These are phyloP conservation scores for Eurotiales sp. DNA, from an alignment of 2,329 filamentous ascomycete species.

Conservation along the genomic window DNA sequence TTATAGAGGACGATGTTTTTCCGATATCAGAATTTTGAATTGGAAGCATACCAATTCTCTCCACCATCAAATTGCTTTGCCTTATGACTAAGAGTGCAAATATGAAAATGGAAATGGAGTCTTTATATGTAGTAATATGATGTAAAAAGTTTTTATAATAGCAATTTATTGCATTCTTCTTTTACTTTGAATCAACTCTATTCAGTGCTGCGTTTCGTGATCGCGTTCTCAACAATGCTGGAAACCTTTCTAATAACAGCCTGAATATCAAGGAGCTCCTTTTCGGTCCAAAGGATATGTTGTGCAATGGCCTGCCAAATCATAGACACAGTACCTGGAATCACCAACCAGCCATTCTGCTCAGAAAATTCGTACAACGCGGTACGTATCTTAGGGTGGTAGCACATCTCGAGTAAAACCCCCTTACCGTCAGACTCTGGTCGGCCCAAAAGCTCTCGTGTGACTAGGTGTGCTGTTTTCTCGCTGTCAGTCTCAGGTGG, in stretches of 20 bases:
- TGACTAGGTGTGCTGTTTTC: neutral
- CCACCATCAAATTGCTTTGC: too few relatives aligned
- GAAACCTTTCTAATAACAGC: too few relatives aligned
- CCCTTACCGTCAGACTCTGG: slow-evolving; percentile 5
- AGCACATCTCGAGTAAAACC: slow-evolving; percentile 25
- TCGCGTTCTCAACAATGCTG: slow-evolving; percentile 5
- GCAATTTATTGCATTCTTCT: too few relatives aligned
- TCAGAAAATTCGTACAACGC: slow-evolving; percentile 14
- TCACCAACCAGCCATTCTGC: slow-evolving; percentile 17
- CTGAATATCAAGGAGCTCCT: slow-evolving; percentile 1
- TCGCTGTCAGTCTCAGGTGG: slow-evolving; percentile 18
- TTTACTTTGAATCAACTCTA: neutral
- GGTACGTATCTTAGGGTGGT: slow-evolving; percentile 19
- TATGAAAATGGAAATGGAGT: too few relatives aligned
- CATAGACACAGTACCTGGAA: slow-evolving; percentile 20
- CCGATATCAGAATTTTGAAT: too few relatives aligned
- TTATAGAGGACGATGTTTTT: too few relatives aligned
- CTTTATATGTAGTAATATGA: too few relatives aligned
- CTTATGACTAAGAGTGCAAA: too few relatives aligned
- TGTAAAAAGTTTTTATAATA: too few relatives aligned
- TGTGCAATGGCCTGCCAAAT: slow-evolving; percentile 22
- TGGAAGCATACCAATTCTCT: too few relatives aligned
- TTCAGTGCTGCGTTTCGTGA: neutral
- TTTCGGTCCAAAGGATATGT: slow-evolving; percentile 20
- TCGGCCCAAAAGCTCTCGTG: neutral